Conservation (phyloP, 2,329 filamentous ascomycete genomes). For the Claviceps sp. region DNA sequence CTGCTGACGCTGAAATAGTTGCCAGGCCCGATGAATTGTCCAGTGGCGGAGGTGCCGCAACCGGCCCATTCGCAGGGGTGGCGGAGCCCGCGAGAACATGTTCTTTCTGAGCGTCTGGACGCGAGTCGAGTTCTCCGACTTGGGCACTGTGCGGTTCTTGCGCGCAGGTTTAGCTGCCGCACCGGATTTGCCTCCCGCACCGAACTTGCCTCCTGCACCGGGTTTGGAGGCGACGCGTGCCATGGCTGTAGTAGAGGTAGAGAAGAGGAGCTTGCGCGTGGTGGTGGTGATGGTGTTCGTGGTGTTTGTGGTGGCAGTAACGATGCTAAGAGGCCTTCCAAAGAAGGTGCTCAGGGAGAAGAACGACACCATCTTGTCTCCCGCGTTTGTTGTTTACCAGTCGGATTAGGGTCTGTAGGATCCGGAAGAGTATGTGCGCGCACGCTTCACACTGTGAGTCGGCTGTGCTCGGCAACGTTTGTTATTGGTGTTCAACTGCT, state of each 20-base stretch:
- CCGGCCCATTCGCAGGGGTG: constrained; percentile 77
- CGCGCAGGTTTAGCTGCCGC: constrained; percentile 13
- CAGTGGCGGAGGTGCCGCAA: constrained; percentile 85
- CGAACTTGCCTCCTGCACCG: constrained; percentile 11
- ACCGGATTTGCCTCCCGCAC: constrained; percentile 11
- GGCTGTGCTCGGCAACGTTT: background rate
- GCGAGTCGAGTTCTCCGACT: constrained; percentile 27
- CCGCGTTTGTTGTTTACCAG: background rate
- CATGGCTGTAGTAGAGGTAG: constrained; percentile 18
- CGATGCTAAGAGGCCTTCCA: background rate
- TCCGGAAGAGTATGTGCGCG: background rate
- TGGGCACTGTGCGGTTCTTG: constrained; percentile 15
- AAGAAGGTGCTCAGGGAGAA: constrained; percentile 19
- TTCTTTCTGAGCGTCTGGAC: constrained; percentile 32
- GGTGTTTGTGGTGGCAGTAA: background rate
- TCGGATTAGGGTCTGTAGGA: background rate
- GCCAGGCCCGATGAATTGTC: constrained; percentile 97
- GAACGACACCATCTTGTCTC: constrained; percentile 14
- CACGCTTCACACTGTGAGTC: background rate
- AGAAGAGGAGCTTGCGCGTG: constrained; percentile 15
- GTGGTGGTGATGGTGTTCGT: constrained; percentile 2
- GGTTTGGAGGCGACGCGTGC: constrained; percentile 18
- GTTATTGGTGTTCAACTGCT: background rate
- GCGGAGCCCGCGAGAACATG: constrained; percentile 37
- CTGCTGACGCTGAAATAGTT: constrained; percentile 60